Evolutionary conservation across 441 rosid species (phyloP), one percentile per base, ranked within the genome.

Genomic region (Corymbia calophylla): DNA sequence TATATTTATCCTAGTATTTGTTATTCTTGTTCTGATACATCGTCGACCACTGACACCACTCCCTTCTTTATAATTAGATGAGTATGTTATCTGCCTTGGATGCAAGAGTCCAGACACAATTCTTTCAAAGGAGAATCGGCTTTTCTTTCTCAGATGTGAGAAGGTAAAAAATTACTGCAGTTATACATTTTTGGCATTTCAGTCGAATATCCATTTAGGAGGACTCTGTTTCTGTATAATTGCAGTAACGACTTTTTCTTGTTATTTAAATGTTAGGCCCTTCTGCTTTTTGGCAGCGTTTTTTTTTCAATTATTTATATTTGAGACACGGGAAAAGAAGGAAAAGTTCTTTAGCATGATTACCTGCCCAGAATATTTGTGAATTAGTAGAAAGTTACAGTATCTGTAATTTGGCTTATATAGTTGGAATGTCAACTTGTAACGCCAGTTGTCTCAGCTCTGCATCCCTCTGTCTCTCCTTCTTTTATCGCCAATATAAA

Each of bases 61-160:
- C 35, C 54, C 47, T n/a, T 91, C 16, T 89, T 91, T 88, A 58
- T 64, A 32, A 15, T 56, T 93, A 97, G 99, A 95, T 93, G 95
- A 95, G 86, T 96, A 96, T 91, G 98, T 97, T 53, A 93, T 95
- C 88, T 97, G 98, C 93, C 91, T 95, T 90, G 96, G 98, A 87
- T 97, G 99, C 93, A 96, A 95, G 91, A 95, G 97, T 94, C 98
- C 99, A 25, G 98, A 95, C 91, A 96, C 98, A 44, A 94, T 94
- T 88, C 95, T 96, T 48, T 93, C 95, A 4, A 96, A 95, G 94
- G 96, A 94, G 92, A 97, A 94, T 89, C 95, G 97, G 87, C 93
- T 95, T 88, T 94, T 94, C 93, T 95, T 95, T 92, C 97, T 97
- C 91, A 91, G 95, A 93, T 97, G 99, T 39, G 98, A 96, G 93